phyloP scores from a whole-genome alignment of 2,329 filamentous ascomycete genomes.

The Cylindrodendrum hubeiense region DNA sequence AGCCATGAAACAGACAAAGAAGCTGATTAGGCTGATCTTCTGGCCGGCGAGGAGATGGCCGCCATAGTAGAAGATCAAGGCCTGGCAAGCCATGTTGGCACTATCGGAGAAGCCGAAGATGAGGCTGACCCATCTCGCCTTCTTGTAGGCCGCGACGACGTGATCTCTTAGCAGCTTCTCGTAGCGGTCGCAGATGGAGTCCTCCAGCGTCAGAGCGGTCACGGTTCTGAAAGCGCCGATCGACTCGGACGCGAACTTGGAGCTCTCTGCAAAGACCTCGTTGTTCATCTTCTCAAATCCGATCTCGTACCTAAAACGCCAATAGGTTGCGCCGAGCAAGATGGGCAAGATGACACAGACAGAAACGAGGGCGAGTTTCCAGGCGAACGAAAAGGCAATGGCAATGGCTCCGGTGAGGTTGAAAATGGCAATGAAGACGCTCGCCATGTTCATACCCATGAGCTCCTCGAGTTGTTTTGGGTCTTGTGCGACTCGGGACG shows the following conservation, averaged over 20 bases:
- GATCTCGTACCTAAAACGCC: constrained; percentile 69
- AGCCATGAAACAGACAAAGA: constrained; percentile 73
- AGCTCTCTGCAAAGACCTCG: constrained; percentile 77
- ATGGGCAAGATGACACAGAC: constrained; percentile 71
- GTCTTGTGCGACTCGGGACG: constrained; percentile 67
- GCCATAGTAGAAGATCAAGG: constrained; percentile 76
- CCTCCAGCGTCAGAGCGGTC: constrained; percentile 76
- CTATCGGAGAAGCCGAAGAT: constrained; percentile 79
- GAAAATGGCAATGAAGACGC: constrained; percentile 73
- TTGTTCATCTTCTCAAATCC: constrained; percentile 78
- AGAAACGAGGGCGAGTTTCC: constrained; percentile 80
- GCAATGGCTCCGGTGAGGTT: constrained; percentile 73
- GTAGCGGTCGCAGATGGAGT: constrained; percentile 73
- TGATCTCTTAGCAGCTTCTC: constrained; percentile 69
- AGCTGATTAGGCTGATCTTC: constrained; percentile 61
- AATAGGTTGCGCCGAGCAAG: constrained; percentile 61
- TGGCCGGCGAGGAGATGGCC: constrained; percentile 66
- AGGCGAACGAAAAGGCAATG: constrained; percentile 79
- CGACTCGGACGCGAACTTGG: constrained; percentile 80
- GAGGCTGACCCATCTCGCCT: constrained; percentile 71
- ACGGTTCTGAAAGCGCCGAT: constrained; percentile 82
- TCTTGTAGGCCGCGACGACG: constrained; percentile 69
- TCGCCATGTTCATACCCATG: constrained; percentile 72
- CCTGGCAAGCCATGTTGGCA: constrained; percentile 71
- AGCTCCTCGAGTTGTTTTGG: constrained; percentile 72